These are phyloP conservation scores for Dioszegia crocea DNA, from an alignment of 768 basidiomycete genomes.

Conservation along the genomic window DNA sequence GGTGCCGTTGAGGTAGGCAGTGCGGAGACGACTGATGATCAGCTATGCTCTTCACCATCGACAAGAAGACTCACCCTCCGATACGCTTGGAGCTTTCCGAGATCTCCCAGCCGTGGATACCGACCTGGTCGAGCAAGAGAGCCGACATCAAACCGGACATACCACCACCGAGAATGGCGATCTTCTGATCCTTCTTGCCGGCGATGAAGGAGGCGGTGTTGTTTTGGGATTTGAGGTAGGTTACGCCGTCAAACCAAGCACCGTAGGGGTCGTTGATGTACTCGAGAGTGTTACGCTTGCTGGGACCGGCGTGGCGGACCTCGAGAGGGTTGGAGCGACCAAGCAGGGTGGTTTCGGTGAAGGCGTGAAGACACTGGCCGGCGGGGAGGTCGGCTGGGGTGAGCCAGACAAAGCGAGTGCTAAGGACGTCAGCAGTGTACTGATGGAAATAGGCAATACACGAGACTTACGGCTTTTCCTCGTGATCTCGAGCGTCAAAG, in stretches of 20 bases:
- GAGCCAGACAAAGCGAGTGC: conserved; percentile 21
- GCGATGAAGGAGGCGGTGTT: conserved; percentile 15
- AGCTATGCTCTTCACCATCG: neutral
- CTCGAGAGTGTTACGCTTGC: conserved; percentile 20
- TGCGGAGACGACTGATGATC: conserved; percentile 14
- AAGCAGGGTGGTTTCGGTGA: conserved; percentile 12
- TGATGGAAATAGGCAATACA: neutral
- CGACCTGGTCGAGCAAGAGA: conserved; percentile 19
- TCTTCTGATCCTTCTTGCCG: conserved; percentile 26
- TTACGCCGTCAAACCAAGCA: conserved; percentile 25
- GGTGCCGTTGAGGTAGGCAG: conserved; percentile 22
- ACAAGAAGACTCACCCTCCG: conserved; percentile 14
- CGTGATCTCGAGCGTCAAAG: conserved; percentile 4
- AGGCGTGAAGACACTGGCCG: conserved; percentile 22
- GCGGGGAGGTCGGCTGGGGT: conserved; percentile 16
- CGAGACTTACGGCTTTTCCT: conserved; percentile 2
- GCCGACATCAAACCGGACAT: conserved; percentile 24
- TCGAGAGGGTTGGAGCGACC: conserved; percentile 14
- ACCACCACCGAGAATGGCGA: conserved; percentile 22
- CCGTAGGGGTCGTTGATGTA: conserved; percentile 24
- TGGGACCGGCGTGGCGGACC: neutral
- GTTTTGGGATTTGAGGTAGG: conserved; percentile 19
- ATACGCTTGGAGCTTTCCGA: conserved; percentile 23
- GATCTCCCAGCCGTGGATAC: conserved; percentile 26
- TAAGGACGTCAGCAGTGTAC: neutral